Evolutionary conservation across 2,329 filamentous ascomycete species (phyloP).

Genomic region (Coniochaeta sp.): DNA sequence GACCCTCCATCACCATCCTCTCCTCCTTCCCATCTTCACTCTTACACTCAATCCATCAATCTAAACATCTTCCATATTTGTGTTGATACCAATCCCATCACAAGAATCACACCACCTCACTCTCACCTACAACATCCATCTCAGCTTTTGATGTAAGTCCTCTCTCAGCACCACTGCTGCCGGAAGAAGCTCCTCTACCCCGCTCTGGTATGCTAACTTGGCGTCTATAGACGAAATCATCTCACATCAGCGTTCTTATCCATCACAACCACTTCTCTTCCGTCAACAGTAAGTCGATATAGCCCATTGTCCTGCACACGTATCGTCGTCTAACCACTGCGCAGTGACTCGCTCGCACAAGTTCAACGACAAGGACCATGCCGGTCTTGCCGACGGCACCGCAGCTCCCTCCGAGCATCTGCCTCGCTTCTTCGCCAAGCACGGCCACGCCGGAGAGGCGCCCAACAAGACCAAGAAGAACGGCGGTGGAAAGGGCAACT

Average conservation of each 20-base stretch:
- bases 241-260: not conserved
- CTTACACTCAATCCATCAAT: not conserved
- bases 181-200: not conserved
- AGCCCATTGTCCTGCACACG: not conserved
- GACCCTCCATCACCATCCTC: not conserved
- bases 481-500: constrained; percentile 86
- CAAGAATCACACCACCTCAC: not conserved
- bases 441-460: constrained; percentile 71
- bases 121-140: not conserved
- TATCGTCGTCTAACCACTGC: constrained; percentile 6
- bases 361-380: constrained; percentile 87
- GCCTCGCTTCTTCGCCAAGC: constrained; percentile 90
- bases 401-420: constrained; percentile 64
- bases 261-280: not conserved
- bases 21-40: not conserved
- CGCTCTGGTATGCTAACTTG: not conserved
- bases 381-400: constrained; percentile 67
- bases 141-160: constrained; percentile 1
- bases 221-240: not conserved
- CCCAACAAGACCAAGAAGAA: constrained; percentile 97
- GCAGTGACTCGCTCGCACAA: constrained; percentile 98
- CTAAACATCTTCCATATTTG: not conserved
- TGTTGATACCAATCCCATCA: not conserved
- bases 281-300: constrained; percentile 17
- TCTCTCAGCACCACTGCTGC: not conserved